A percentile compares a stretch with the other conserved stretches of the same genome.
phyloP scores from a whole-genome alignment of 352 stramenopile genomes.

The Blastocystis sp. region DNA sequence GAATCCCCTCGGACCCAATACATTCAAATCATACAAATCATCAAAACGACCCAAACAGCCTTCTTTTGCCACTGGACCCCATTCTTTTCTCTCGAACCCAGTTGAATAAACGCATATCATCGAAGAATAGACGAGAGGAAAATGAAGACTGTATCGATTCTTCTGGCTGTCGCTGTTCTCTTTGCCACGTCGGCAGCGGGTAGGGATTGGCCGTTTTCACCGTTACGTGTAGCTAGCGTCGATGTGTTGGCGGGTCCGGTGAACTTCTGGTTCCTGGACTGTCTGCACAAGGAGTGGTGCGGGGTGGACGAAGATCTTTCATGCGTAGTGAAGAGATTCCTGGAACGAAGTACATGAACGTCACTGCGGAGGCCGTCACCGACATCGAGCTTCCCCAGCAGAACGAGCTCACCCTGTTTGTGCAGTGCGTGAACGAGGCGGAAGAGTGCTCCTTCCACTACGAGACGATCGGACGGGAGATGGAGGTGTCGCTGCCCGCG shows the following conservation, averaged over 20 bases:
- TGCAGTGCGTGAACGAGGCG: slow-evolving; percentile 14
- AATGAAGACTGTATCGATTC: neutral
- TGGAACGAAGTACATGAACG: slow-evolving; percentile 22
- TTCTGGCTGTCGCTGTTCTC: slow-evolving; percentile 14
- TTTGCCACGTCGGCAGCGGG: neutral
- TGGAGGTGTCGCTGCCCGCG: slow-evolving; percentile 1
- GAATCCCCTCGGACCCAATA: neutral
- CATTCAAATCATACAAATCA: neutral
- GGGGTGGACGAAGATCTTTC: neutral
- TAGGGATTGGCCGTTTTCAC: slow-evolving; percentile 15
- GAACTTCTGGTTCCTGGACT: slow-evolving; percentile 66
- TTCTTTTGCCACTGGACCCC: neutral
- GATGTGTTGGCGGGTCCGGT: slow-evolving; percentile 31
- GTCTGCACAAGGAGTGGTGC: slow-evolving; percentile 3
- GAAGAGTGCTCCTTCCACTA: slow-evolving; percentile 34
- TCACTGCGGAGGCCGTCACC: neutral
- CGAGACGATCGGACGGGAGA: slow-evolving; percentile 9
- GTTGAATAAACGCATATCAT: too few relatives aligned
- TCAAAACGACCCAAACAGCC: neutral
- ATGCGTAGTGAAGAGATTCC: slow-evolving; percentile 1
- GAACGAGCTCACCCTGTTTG: slow-evolving; percentile 18
- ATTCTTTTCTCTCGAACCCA: neutral
- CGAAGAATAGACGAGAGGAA: too few relatives aligned
- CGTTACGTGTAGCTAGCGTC: slow-evolving; percentile 6
- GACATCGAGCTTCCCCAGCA: slow-evolving; percentile 13